Conservation (phyloP, 768 basidiomycete genomes). For the Hebeloma cylindrosporum region DNA sequence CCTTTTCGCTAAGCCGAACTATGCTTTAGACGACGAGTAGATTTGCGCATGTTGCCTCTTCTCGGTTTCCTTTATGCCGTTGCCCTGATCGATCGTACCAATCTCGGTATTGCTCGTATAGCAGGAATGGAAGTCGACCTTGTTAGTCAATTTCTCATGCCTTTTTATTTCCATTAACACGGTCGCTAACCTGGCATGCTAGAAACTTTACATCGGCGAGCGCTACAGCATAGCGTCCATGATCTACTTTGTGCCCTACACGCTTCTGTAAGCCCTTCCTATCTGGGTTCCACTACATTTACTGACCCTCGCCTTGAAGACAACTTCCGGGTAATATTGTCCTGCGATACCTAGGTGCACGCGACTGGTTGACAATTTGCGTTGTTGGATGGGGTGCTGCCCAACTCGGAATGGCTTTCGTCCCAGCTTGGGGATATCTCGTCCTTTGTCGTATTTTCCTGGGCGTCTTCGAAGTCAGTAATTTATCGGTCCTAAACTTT, state of each 20-base stretch:
- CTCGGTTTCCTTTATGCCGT: conserved; percentile 35
- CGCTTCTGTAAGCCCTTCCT: conserved; percentile 28
- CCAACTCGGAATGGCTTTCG: conserved; percentile 36
- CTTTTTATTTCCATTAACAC: too few species aligned
- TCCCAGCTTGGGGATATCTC: conserved; percentile 29
- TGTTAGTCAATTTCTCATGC: conserved; percentile 24
- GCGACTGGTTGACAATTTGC: conserved; percentile 29
- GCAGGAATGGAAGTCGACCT: conserved; percentile 38
- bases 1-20: neutral
- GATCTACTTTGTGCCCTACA: conserved; percentile 37
- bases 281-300: too few species aligned
- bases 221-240: conserved; percentile 35
- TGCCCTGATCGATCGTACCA: conserved; percentile 35
- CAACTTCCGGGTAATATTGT: conserved; percentile 34
- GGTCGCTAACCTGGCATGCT: too few species aligned
- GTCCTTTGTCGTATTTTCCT: conserved; percentile 28
- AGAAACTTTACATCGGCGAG: conserved; percentile 21
- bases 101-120: conserved; percentile 34
- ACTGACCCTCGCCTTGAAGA: too few species aligned
- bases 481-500: neutral
- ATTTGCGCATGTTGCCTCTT: conserved; percentile 36
- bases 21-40: conserved; percentile 28
- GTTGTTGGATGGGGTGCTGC: conserved; percentile 32
- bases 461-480: conserved; percentile 29
- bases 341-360: conserved; percentile 28